A percentile compares a stretch with the other conserved stretches of the same genome.
Conservation (phyloP, 2,329 filamentous ascomycete genomes). For the Dryadomyces sulphureus region DNA sequence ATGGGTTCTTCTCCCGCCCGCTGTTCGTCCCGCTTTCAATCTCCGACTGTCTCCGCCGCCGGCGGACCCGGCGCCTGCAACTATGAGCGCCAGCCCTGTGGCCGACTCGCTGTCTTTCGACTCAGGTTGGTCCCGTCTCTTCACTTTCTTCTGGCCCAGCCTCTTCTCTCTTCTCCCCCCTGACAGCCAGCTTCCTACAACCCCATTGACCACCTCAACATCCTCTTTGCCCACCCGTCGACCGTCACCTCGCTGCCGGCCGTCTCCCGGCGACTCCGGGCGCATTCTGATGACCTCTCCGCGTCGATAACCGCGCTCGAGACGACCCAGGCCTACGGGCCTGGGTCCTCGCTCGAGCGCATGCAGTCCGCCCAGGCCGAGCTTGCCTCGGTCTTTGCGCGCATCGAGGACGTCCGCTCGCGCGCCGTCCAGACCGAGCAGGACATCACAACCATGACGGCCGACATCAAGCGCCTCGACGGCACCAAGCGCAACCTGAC, state of each 20-base stretch:
- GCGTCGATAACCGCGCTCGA: slow-evolving; percentile 59
- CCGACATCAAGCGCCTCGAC: slow-evolving; percentile 94
- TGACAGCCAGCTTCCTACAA: slow-evolving; percentile 24
- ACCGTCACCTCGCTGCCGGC: slow-evolving; percentile 62
- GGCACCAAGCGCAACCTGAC: slow-evolving; percentile 94
- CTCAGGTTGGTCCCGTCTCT: slow-evolving; percentile 7
- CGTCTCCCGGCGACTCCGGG: slow-evolving; percentile 59
- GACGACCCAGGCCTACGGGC: slow-evolving; percentile 68
- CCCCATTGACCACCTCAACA: slow-evolving; percentile 82
- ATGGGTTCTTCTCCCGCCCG: background rate
- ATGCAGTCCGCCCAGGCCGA: slow-evolving; percentile 87
- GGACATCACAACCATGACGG: slow-evolving; percentile 96
- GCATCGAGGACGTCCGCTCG: slow-evolving; percentile 84
- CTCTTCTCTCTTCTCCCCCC: background rate
- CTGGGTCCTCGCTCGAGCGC: slow-evolving; percentile 74
- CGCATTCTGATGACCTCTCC: slow-evolving; percentile 71
- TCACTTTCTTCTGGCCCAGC: background rate
- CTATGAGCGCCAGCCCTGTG: slow-evolving; percentile 8
- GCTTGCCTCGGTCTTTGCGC: slow-evolving; percentile 77
- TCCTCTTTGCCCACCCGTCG: slow-evolving; percentile 81
- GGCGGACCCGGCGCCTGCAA: background rate
- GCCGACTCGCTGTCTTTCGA: slow-evolving; percentile 11
- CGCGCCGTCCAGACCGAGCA: slow-evolving; percentile 86
- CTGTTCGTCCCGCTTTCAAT: background rate
- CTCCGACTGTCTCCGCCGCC: background rate